Conservation (phyloP, 2,329 filamentous ascomycete species). For the Gremmenia infestans region DNA sequence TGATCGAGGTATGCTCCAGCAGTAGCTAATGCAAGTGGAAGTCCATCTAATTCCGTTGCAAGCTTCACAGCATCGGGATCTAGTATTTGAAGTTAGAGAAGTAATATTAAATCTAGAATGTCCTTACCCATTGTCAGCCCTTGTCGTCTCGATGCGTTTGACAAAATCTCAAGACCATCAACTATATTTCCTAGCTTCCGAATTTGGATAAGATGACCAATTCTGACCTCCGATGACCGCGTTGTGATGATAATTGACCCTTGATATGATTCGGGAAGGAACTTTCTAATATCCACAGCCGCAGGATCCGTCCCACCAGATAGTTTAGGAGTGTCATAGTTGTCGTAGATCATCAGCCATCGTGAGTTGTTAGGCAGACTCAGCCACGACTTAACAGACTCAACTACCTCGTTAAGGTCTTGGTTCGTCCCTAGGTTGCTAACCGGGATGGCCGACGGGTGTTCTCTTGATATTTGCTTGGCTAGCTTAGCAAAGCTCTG, state of each 20-base stretch:
- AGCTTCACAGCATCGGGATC: conserved; percentile 11
- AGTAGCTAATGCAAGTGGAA: conserved; percentile 43
- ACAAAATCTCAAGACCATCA: conserved; percentile 13
- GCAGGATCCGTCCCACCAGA: not conserved
- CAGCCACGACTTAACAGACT: conserved; percentile 11
- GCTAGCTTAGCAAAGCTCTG: conserved; percentile 24
- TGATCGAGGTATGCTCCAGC: conserved; percentile 41
- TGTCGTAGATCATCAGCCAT: conserved; percentile 35
- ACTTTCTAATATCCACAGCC: conserved; percentile 8
- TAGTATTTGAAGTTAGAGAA: conserved; percentile 6
- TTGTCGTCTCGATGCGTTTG: conserved; percentile 7
- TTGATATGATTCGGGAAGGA: conserved; percentile 10
- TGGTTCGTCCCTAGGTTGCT: conserved; percentile 1
- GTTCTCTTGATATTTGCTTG: conserved; percentile 6
- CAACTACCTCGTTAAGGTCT: conserved; percentile 2
- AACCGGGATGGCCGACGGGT: conserved; percentile 1
- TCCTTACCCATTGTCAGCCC: conserved; percentile 4
- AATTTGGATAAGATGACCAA: conserved; percentile 3
- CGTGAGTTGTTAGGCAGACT: conserved; percentile 21
- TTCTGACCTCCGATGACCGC: conserved; percentile 9
- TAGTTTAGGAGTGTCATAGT: conserved; percentile 28
- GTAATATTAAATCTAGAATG: not conserved
- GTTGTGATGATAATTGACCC: conserved; percentile 17
- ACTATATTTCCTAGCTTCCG: conserved; percentile 1
- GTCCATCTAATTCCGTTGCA: conserved; percentile 34